Base-by-base conservation (phyloP, 1,139 yeast genomes). In the Blastobotrys niveus region DNA sequence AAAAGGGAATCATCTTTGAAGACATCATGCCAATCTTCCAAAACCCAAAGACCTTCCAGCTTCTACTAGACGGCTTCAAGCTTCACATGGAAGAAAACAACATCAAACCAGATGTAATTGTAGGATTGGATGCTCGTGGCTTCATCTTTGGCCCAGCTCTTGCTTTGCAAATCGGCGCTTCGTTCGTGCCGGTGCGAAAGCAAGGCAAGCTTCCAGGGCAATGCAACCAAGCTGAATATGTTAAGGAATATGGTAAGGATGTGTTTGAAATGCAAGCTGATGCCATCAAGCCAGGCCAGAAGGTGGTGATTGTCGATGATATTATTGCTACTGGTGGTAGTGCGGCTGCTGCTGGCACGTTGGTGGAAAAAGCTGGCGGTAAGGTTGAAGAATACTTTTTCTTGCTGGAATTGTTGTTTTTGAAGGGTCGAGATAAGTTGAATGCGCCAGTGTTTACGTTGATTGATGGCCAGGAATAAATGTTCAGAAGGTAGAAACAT, bases 281-380 rank as follows among this genome's bases (percentile, higher is more conserved):
- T 48, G 79, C 91, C 36, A 80, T 91, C 55, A 84, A 88, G 54
- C 74, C 74, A 49, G 95, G 91, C 32, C 75, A 95, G 43, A 83
- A 74, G 49, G 93, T 91, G 29, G 72, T 91, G 37, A 75, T 91
- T 54, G 94, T 91, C 29, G 98, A 91, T 64, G 99, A 91, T 63
- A 88, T 91, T 58, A 83, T 93, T 65, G 98, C 98, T 40, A 91
- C 98, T 36, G 98, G 97, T 20, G 98, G 98, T 35, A 82, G 95
- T 61, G 98, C 98, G 18, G 71, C 68, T 49, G 96, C 94, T 50
- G 98, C 97, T 36, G 97, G 95, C 48, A 82, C 85, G 59, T 76
- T 93, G 55, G 84, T 87, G 44, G 67, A 67, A 60, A 70, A 77
- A 67, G 65, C 72, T 39, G 82, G 81, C 45, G 95, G 81, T 48